Evolutionary conservation across 306 rosid species (phyloP).

Genomic region (Adenanthera pavonina): DNA sequence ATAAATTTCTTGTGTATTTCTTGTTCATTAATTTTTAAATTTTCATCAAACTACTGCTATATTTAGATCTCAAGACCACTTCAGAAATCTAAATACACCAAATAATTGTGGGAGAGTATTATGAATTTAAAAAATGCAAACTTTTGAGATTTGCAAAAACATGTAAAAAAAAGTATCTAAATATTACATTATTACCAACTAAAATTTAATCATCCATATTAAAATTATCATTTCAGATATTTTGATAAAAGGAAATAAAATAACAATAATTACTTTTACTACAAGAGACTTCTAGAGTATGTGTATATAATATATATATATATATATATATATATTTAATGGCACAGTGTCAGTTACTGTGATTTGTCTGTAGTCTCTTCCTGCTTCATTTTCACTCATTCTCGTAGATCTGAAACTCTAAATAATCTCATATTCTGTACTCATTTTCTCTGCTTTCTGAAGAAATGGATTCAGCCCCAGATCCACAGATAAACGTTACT

Average conservation of each 20-base stretch:
- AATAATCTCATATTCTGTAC: neutral
- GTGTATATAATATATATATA: neutral
- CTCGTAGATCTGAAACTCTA: neutral
- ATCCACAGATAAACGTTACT: neutral
- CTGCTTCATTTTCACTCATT: neutral
- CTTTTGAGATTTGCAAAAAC: neutral
- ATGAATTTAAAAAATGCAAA: neutral
- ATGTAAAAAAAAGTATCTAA: neutral
- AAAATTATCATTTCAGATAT: too few relatives aligned
- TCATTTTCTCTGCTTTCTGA: neutral
- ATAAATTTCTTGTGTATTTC: too few relatives aligned
- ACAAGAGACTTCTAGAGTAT: neutral
- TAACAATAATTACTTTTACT: neutral
- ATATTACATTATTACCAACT: neutral
- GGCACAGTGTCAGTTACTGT: neutral
- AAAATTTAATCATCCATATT: neutral
- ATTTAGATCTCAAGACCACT: too few relatives aligned
- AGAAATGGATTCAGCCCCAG: neutral
- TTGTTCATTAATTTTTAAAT: too few relatives aligned
- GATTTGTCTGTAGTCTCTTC: neutral
- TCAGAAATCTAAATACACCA: too few relatives aligned
- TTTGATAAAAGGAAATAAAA: too few relatives aligned
- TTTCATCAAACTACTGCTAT: too few relatives aligned
- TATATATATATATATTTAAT: neutral
- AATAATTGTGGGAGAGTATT: neutral